Conservation (phyloP, 2,329 filamentous ascomycete genomes). For the Tricladium varicosporioides region DNA sequence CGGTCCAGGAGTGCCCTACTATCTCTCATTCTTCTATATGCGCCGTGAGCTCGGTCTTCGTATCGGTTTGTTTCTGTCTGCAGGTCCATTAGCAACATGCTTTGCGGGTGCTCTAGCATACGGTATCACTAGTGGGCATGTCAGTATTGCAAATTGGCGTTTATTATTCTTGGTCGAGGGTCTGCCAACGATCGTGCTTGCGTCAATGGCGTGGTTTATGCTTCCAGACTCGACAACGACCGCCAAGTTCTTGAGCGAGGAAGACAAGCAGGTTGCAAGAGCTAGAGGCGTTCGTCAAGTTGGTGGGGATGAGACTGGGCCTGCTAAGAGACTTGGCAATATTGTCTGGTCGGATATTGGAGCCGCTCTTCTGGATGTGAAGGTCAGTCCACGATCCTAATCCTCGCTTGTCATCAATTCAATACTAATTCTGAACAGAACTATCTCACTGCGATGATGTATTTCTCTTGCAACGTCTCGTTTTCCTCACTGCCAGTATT, state of each 20-base stretch:
- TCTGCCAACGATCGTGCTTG: slow-evolving; percentile 54
- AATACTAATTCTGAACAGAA: slow-evolving; percentile 14
- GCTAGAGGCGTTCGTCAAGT: slow-evolving; percentile 52
- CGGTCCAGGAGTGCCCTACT: slow-evolving; percentile 37
- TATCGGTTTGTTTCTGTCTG: slow-evolving; percentile 66
- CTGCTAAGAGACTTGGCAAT: slow-evolving; percentile 44
- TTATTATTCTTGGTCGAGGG: slow-evolving; percentile 66
- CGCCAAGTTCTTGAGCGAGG: slow-evolving; percentile 46
- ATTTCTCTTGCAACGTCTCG: slow-evolving; percentile 60
- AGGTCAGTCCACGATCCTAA: slow-evolving; percentile 27
- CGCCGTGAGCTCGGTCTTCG: slow-evolving; percentile 65
- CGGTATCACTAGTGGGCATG: slow-evolving; percentile 62
- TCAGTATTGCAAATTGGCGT: slow-evolving; percentile 60
- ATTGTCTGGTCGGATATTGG: slow-evolving; percentile 46
- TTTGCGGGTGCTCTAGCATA: slow-evolving; percentile 69
- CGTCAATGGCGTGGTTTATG: slow-evolving; percentile 52
- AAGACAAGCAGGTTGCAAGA: slow-evolving; percentile 50
- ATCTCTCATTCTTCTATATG: slow-evolving; percentile 47
- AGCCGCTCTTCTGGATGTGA: slow-evolving; percentile 45
- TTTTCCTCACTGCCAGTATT: slow-evolving; percentile 60
- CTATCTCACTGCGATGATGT: slow-evolving; percentile 43
- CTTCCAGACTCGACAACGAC: slow-evolving; percentile 51
- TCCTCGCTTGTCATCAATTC: background rate
- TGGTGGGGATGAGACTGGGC: slow-evolving; percentile 41
- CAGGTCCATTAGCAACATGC: slow-evolving; percentile 64